phyloP scores from a whole-genome alignment of 73 alveolate species.

The Tetrahymena malaccensis region DNA sequence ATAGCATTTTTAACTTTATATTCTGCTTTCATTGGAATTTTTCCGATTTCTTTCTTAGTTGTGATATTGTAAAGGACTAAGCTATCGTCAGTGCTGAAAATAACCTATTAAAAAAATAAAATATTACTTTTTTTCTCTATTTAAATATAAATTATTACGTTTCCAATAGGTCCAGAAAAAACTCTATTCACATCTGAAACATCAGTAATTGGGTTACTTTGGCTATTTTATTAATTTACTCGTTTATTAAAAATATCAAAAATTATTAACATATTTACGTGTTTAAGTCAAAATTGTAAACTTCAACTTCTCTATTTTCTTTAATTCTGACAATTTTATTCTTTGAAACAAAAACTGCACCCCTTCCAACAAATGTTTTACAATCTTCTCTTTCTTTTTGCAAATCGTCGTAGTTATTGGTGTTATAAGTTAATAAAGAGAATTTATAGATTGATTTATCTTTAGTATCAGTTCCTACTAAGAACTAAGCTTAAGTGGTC shows the following conservation, averaged over 20 bases:
- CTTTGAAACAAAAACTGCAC: slow-evolving; percentile 33
- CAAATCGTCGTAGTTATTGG: background rate
- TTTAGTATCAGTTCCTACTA: background rate
- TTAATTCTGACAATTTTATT: slow-evolving; percentile 15
- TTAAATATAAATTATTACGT: slow-evolving; percentile 55
- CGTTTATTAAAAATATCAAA: no score
- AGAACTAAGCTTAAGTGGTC: background rate
- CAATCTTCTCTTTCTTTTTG: background rate
- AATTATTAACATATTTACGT: background rate
- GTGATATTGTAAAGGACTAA: slow-evolving; percentile 71
- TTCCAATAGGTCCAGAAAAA: slow-evolving; percentile 45
- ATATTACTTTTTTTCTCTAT: slow-evolving; percentile 73
- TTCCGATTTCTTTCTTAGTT: slow-evolving; percentile 57
- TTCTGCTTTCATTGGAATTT: slow-evolving; percentile 48
- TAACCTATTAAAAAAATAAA: slow-evolving; percentile 56
- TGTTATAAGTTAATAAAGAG: background rate
- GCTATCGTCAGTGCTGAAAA: slow-evolving; percentile 60
- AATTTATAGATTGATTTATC: background rate
- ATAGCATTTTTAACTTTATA: slow-evolving; percentile 60
- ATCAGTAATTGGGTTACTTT: background rate
- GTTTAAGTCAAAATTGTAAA: slow-evolving; percentile 18
- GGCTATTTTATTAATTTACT: slow-evolving; percentile 10
- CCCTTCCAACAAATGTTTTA: slow-evolving; percentile 10
- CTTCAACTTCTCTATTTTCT: slow-evolving; percentile 24
- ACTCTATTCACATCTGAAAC: background rate